These are phyloP conservation scores for Wickerhamomyces ciferrii DNA, from an alignment of 805 yeast species.

Conservation along the genomic window DNA sequence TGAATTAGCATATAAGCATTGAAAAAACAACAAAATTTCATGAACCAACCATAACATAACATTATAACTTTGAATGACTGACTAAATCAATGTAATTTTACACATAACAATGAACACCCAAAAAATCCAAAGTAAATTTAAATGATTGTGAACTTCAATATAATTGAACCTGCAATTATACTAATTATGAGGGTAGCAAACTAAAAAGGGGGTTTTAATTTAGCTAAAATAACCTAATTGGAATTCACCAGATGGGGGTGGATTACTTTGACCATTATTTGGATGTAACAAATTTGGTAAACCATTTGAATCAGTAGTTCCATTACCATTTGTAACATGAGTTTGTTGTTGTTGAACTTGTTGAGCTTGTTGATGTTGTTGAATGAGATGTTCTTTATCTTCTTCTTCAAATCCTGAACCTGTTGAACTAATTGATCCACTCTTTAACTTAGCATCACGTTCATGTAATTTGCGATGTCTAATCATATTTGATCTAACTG, in stretches of 20 bases:
- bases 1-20: too few species aligned
- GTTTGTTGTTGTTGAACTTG: not conserved
- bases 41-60: too few species aligned
- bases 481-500: slow-evolving; percentile 76
- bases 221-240: not conserved
- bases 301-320: not conserved
- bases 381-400: not conserved
- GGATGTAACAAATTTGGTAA: slow-evolving; percentile 1
- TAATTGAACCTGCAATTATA: too few species aligned
- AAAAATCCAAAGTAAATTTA: too few species aligned
- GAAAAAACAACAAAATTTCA: too few species aligned
- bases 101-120: too few species aligned
- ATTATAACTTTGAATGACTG: too few species aligned
- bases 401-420: not conserved
- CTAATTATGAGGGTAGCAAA: too few species aligned
- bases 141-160: too few species aligned
- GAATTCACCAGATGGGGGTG: not conserved
- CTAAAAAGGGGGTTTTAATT: too few species aligned
- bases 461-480: slow-evolving; percentile 71
- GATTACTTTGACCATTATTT: not conserved
- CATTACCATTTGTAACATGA: not conserved
- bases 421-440: not conserved
- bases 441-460: slow-evolving; percentile 16
- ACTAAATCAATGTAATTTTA: too few species aligned
- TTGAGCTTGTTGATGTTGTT: not conserved